phyloP scores from a whole-genome alignment of 805 yeast genomes.

The Pichia membranifaciens region DNA sequence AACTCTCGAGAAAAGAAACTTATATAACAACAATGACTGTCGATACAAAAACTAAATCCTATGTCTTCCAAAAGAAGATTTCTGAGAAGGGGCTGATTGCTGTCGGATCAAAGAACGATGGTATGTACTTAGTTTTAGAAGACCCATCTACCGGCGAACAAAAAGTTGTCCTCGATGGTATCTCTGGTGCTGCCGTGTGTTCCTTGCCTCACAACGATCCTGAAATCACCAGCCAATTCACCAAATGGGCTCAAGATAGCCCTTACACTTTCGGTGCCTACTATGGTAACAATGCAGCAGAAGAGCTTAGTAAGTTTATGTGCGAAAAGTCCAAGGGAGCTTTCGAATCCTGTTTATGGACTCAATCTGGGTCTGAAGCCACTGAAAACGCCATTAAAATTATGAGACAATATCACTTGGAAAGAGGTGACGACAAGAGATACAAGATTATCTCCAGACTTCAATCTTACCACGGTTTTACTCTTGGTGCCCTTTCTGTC shows the following conservation, averaged over 20 bases:
- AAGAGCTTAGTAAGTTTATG: conserved; percentile 39
- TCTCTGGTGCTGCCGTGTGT: conserved; percentile 47
- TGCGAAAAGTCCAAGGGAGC: conserved; percentile 34
- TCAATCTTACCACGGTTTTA: conserved; percentile 45
- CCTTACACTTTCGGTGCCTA: conserved; percentile 32
- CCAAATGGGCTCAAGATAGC: conserved; percentile 28
- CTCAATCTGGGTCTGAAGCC: conserved; percentile 73
- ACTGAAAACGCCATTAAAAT: conserved; percentile 76
- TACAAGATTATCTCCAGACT: conserved; percentile 39
- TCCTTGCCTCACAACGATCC: conserved; percentile 39
- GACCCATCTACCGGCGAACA: conserved; percentile 35
- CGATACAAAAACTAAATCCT: conserved; percentile 23
- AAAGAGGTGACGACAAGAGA: conserved; percentile 37
- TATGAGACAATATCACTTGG: conserved; percentile 45
- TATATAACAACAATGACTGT: conserved; percentile 15
- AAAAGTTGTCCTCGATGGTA: conserved; percentile 33
- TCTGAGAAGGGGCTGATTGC: conserved; percentile 33
- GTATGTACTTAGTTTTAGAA: conserved; percentile 35
- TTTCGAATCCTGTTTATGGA: conserved; percentile 38
- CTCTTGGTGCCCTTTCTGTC: conserved; percentile 41
- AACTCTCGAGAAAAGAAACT: too few relatives aligned
- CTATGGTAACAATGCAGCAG: conserved; percentile 35
- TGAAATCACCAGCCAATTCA: conserved; percentile 33
- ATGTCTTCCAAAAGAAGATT: conserved; percentile 40
- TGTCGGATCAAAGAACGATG: conserved; percentile 39